These are phyloP conservation scores for Penicillium sp. DNA, from an alignment of 2,329 filamentous ascomycete species.

Conservation along the genomic window DNA sequence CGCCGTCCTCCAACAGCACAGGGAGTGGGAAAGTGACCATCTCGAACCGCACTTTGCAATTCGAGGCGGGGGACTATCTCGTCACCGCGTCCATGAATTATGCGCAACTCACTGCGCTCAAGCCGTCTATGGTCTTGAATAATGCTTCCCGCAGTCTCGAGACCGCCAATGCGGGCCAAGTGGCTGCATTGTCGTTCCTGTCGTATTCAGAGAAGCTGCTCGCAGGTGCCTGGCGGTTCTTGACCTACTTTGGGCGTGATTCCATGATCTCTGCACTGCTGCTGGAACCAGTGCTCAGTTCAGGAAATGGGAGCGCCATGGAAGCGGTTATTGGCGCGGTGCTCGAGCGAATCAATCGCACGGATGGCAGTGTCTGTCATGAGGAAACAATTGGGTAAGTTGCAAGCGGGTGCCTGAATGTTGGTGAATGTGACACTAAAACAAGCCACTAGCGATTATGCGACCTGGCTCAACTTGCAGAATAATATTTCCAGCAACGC, in stretches of 20 bases:
- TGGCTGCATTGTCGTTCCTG: constrained; percentile 54
- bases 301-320: constrained; percentile 49
- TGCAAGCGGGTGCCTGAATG: background rate
- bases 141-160: constrained; percentile 44
- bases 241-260: constrained; percentile 63
- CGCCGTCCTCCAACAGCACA: constrained; percentile 24
- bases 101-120: constrained; percentile 54
- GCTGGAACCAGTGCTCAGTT: constrained; percentile 53
- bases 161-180: constrained; percentile 41
- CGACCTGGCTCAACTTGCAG: constrained; percentile 53
- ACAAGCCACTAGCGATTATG: constrained; percentile 47
- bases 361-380: constrained; percentile 57
- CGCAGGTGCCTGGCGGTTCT: constrained; percentile 60
- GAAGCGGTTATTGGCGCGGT: constrained; percentile 58
- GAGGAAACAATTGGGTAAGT: constrained; percentile 56
- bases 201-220: constrained; percentile 59
- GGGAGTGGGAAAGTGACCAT: constrained; percentile 31
- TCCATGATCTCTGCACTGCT: constrained; percentile 57
- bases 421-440: background rate
- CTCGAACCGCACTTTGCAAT: constrained; percentile 40
- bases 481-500: constrained; percentile 49
- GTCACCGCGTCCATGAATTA: constrained; percentile 59
- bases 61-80: constrained; percentile 50
- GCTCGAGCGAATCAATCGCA: constrained; percentile 55
- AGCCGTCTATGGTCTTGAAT: constrained; percentile 47